Evolutionary conservation across 306 rosid species (phyloP).

Genomic region (Quercus dentata): DNA sequence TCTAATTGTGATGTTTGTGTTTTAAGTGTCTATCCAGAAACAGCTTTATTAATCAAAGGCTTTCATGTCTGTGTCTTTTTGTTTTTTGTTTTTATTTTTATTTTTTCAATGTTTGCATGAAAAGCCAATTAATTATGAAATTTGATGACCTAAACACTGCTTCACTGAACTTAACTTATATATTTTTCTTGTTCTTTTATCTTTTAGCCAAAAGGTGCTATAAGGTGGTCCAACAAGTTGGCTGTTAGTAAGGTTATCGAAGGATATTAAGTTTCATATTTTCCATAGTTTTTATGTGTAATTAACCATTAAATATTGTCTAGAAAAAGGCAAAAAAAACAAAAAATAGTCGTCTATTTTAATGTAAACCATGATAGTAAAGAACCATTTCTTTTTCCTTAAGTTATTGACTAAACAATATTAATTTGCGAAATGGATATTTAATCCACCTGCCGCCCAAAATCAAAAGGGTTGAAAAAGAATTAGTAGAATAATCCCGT

Average conservation of each 20-base stretch:
- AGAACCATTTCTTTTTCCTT: background rate
- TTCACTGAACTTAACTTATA: background rate
- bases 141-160: constrained; percentile 14
- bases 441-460: constrained; percentile 39
- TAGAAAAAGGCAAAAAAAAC: background rate
- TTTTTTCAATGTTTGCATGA: constrained; percentile 18
- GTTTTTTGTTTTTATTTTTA: background rate
- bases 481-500: constrained; percentile 42
- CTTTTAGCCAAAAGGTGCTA: background rate
- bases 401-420: background rate
- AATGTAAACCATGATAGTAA: background rate
- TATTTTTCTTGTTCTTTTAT: background rate
- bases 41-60: constrained; percentile 32
- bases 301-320: background rate
- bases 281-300: background rate
- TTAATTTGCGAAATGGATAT: constrained; percentile 24
- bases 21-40: constrained; percentile 24
- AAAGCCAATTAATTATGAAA: constrained; percentile 26
- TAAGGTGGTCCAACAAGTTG: background rate
- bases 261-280: background rate
- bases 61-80: constrained; percentile 28
- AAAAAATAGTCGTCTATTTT: background rate
- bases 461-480: constrained; percentile 34
- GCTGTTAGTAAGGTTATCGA: background rate
- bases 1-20: constrained; percentile 39